These are phyloP conservation scores for Whalleya microplaca DNA, from an alignment of 2,329 filamentous ascomycete species.

Conservation along the genomic window DNA sequence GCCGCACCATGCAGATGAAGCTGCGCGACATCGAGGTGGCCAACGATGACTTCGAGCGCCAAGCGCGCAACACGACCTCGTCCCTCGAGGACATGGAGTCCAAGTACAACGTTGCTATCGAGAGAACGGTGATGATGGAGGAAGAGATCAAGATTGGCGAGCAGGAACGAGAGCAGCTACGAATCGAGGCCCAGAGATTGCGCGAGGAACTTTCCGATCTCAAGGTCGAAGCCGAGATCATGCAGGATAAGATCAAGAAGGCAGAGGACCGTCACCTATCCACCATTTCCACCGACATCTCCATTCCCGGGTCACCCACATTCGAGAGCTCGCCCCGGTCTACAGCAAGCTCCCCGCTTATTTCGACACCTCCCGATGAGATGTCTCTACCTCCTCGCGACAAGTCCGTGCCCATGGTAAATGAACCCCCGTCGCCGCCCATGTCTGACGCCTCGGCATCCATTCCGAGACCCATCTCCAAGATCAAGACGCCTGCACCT, in stretches of 20 bases:
- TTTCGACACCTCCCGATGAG: constrained; percentile 84
- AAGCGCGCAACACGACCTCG: constrained; percentile 92
- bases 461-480: constrained; percentile 55
- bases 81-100: constrained; percentile 96
- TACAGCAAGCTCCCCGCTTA: constrained; percentile 89
- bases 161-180: constrained; percentile 84
- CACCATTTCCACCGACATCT: constrained; percentile 64
- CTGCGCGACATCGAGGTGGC: constrained; percentile 95
- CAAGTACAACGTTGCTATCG: constrained; percentile 94
- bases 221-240: constrained; percentile 92
- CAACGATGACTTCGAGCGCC: constrained; percentile 97
- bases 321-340: constrained; percentile 80
- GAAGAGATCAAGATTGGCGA: constrained; percentile 92
- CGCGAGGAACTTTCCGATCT: constrained; percentile 91
- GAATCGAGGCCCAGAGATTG: constrained; percentile 88
- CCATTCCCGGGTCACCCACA: constrained; percentile 68
- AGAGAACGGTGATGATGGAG: constrained; percentile 89
- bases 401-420: constrained; percentile 64
- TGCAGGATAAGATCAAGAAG: constrained; percentile 90
- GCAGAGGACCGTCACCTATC: constrained; percentile 62
- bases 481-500: constrained; percentile 41
- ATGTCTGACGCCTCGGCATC: constrained; percentile 82
- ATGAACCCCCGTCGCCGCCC: constrained; percentile 90
- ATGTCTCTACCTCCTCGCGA: constrained; percentile 56
- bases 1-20: constrained; percentile 78